phyloP scores from a whole-genome alignment of 225 moss, liverwort and hornwort species.

The Anthoceros angustus region DNA sequence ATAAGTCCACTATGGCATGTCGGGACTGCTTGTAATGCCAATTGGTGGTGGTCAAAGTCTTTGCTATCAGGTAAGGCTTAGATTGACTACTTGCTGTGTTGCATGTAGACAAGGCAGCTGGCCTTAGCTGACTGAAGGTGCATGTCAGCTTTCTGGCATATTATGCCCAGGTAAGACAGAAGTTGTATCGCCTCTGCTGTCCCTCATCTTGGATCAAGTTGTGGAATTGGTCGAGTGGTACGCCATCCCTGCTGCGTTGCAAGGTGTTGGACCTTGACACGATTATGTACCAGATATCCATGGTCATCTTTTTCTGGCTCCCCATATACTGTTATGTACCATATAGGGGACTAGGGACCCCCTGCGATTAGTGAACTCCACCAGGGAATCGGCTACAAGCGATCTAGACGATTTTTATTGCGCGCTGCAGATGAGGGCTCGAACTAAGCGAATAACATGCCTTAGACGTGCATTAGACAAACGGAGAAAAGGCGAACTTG shows the following conservation, averaged over 20 bases:
- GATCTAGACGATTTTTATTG: no score
- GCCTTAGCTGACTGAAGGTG: neutral
- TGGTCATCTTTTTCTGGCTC: no score
- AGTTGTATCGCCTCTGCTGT: conserved; percentile 32
- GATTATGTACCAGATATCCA: no score
- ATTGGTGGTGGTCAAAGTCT: conserved; percentile 35
- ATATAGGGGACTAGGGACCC: no score
- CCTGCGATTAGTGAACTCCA: no score
- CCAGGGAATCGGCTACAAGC: no score
- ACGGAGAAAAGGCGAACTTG: no score
- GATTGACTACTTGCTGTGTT: neutral
- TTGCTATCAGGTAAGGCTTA: conserved; percentile 24
- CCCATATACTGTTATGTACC: no score
- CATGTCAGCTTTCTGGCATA: conserved; percentile 25
- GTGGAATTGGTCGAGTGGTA: conserved; percentile 25
- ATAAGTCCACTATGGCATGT: conserved; percentile 21
- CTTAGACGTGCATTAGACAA: no score
- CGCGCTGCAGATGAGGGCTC: no score
- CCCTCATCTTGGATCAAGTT: conserved; percentile 37
- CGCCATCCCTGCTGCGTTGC: conserved; percentile 30
- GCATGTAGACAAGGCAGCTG: neutral
- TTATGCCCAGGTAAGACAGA: conserved; percentile 28
- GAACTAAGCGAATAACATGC: no score
- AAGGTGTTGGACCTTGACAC: no score
- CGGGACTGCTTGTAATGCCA: conserved; percentile 35